phyloP scores from a whole-genome alignment of 169 alveolate genomes.

The Cryptosporidium muris region DNA sequence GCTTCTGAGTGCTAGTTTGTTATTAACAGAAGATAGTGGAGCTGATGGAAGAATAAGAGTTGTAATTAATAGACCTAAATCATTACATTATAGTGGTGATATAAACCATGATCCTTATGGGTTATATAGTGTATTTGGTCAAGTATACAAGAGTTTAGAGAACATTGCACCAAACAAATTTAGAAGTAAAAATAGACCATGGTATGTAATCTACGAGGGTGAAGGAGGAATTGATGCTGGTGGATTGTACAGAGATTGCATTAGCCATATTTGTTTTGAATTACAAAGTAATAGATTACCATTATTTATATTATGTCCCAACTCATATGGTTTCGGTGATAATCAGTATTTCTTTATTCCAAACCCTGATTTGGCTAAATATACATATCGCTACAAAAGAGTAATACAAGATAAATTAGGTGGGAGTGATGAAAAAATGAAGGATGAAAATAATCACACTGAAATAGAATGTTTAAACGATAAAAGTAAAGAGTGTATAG shows the following conservation, averaged over 20 bases:
- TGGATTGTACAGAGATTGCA: slow-evolving; percentile 87
- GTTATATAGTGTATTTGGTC: slow-evolving; percentile 84
- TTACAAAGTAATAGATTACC: slow-evolving; percentile 81
- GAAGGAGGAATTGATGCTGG: slow-evolving; percentile 92
- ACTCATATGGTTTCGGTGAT: slow-evolving; percentile 80
- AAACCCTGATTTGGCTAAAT: slow-evolving; percentile 69
- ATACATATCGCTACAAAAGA: slow-evolving; percentile 76
- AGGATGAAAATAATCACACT: background rate
- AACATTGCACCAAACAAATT: slow-evolving; percentile 73
- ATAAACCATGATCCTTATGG: slow-evolving; percentile 81
- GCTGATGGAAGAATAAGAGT: slow-evolving; percentile 77
- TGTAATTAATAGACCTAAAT: slow-evolving; percentile 70
- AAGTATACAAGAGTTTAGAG: slow-evolving; percentile 76
- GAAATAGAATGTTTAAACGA: background rate
- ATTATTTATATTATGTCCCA: slow-evolving; percentile 82
- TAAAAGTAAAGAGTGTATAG: slow-evolving; percentile 3
- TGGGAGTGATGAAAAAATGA: background rate
- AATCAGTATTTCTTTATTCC: slow-evolving; percentile 55
- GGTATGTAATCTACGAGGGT: slow-evolving; percentile 83
- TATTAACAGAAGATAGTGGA: slow-evolving; percentile 72
- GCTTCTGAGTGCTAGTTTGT: slow-evolving; percentile 68
- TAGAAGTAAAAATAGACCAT: slow-evolving; percentile 76
- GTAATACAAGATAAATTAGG: background rate
- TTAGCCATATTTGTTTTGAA: slow-evolving; percentile 82
- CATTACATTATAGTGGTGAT: slow-evolving; percentile 37